phyloP scores from a whole-genome alignment of 106 monocot species.

The Platanthera guangdongensis region DNA sequence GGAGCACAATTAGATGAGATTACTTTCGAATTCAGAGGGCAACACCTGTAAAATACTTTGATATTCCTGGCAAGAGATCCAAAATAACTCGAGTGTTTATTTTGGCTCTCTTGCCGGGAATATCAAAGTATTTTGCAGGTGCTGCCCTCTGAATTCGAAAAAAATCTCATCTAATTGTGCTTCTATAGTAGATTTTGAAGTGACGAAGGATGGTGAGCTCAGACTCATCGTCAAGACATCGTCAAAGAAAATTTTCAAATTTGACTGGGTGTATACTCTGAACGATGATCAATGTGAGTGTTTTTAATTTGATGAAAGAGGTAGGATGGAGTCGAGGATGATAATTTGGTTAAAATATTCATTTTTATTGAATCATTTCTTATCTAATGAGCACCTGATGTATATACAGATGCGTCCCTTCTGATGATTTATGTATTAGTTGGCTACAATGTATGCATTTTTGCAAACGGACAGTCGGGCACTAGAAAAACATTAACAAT shows the following conservation, averaged over 20 bases:
- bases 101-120: constrained; percentile 42
- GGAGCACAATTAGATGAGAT: constrained; percentile 28
- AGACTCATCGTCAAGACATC: constrained; percentile 36
- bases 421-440: constrained; percentile 72
- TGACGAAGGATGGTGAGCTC: constrained; percentile 67
- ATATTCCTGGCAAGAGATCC: constrained; percentile 57
- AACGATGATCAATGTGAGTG: constrained; percentile 65
- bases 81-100: neutral
- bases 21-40: constrained; percentile 69
- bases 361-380: neutral
- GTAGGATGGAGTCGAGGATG: neutral
- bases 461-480: constrained; percentile 86
- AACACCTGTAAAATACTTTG: constrained; percentile 83
- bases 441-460: constrained; percentile 90
- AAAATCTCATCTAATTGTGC: constrained; percentile 36
- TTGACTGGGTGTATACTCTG: constrained; percentile 69
- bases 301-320: neutral
- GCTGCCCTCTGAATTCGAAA: constrained; percentile 68
- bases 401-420: constrained; percentile 76
- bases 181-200: constrained; percentile 64
- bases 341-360: neutral
- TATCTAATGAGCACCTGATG: constrained; percentile 35
- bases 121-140: constrained; percentile 86
- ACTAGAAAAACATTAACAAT: constrained; percentile 89
- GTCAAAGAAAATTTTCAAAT: constrained; percentile 62